These are phyloP conservation scores for Paracorniculantispora psalliotae DNA, from an alignment of 2,329 filamentous ascomycete species.

Conservation along the genomic window DNA sequence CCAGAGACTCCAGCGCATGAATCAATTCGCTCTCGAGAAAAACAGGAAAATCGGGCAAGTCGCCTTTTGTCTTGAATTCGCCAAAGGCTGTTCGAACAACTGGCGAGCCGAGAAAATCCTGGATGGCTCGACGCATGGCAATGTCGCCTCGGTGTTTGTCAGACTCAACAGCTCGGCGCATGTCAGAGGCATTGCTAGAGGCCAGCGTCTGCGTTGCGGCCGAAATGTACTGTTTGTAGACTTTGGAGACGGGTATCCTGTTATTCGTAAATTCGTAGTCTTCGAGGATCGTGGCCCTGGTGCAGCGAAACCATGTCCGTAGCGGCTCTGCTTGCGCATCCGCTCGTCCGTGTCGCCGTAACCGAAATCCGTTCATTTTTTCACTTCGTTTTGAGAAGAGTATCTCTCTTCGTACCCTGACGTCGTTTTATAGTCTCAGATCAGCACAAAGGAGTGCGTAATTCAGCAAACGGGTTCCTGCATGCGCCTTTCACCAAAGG, in stretches of 20 bases:
- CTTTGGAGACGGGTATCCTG: not conserved
- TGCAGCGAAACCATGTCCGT: not conserved
- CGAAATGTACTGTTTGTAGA: not conserved
- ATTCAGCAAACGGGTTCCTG: no score
- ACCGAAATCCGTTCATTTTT: not conserved
- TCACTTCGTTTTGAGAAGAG: not conserved
- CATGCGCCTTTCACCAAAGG: slow-evolving; percentile 66
- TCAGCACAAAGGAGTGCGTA: no score
- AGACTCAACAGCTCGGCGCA: no score
- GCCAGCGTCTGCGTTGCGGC: not conserved
- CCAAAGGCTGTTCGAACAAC: slow-evolving; percentile 4
- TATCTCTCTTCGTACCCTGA: not conserved
- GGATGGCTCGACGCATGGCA: not conserved
- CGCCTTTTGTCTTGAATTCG: not conserved
- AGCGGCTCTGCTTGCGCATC: not conserved
- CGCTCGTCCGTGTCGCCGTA: not conserved
- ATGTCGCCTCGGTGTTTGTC: no score
- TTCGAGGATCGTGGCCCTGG: not conserved
- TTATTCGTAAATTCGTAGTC: not conserved
- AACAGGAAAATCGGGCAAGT: not conserved
- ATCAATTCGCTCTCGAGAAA: slow-evolving; percentile 1
- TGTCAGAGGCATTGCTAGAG: not conserved
- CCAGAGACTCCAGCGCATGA: not conserved
- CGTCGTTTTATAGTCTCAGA: not conserved
- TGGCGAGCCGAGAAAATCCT: slow-evolving; percentile 4